A percentile compares a stretch with the other conserved stretches of the same genome.
Conservation (phyloP, 441 rosid genomes). For the Omphalea diandra region DNA sequence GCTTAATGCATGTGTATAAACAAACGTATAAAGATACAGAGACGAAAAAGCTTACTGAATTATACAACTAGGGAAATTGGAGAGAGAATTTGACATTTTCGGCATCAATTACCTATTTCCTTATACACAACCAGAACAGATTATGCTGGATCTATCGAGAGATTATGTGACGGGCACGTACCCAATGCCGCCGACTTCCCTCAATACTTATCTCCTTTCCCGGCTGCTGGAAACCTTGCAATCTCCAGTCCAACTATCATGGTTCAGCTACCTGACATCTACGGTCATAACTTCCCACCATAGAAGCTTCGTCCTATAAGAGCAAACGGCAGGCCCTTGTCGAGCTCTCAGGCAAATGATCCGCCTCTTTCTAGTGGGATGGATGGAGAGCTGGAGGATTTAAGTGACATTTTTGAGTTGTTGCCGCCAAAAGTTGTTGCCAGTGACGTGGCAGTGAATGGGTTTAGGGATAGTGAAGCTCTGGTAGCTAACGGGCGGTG, state of each 20-base stretch:
- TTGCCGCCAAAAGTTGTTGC: conserved; percentile 18
- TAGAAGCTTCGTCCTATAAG: conserved; percentile 76
- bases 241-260: conserved; percentile 5
- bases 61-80: conserved; percentile 45
- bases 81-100: conserved; percentile 40
- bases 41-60: conserved; percentile 39
- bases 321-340: conserved; percentile 39
- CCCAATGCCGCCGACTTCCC: conserved; percentile 32
- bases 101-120: background rate
- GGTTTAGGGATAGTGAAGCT: background rate
- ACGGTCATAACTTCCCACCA: conserved; percentile 36
- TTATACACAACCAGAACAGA: too few relatives aligned
- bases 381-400: conserved; percentile 34
- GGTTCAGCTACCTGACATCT: conserved; percentile 14
- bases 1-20: background rate
- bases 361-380: conserved; percentile 27
- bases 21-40: background rate
- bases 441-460: conserved; percentile 1
- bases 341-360: conserved; percentile 24
- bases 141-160: too few relatives aligned
- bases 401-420: conserved; percentile 37
- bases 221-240: conserved; percentile 18
- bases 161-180: conserved; percentile 42
- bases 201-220: conserved; percentile 50
- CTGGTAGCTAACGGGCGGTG: conserved; percentile 14